Percentiles rank a stretch among this genome's conserved stretches.
These are phyloP conservation scores for Ophiosphaerella narmari DNA, from an alignment of 2,329 filamentous ascomycete species.

Conservation along the genomic window DNA sequence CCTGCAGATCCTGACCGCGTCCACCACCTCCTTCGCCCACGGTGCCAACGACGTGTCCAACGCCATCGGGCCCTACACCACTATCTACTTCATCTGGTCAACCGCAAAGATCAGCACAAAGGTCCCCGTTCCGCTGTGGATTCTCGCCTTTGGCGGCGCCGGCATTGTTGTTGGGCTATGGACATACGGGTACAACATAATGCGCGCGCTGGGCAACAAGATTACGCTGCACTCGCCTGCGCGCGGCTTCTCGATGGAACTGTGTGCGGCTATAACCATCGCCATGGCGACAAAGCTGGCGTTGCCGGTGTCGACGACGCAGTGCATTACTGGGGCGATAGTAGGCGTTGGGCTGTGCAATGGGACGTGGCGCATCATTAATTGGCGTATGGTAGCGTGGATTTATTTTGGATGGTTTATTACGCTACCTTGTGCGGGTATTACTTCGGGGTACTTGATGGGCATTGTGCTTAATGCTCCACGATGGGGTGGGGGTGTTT, in stretches of 20 bases:
- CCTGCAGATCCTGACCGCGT: constrained; percentile 57
- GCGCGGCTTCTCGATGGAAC: constrained; percentile 53
- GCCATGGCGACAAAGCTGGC: constrained; percentile 66
- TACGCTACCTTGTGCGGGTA: constrained; percentile 50
- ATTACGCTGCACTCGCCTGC: constrained; percentile 66
- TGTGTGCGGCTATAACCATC: constrained; percentile 62
- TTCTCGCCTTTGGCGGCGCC: constrained; percentile 57
- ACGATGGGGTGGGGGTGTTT: constrained; percentile 30
- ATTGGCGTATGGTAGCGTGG: constrained; percentile 49
- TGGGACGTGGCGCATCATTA: constrained; percentile 47
- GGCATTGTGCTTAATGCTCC: constrained; percentile 67
- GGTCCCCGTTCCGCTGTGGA: constrained; percentile 63
- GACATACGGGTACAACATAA: constrained; percentile 69
- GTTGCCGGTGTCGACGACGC: constrained; percentile 61
- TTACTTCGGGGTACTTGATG: constrained; percentile 64
- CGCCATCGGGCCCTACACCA: constrained; percentile 60
- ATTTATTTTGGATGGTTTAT: constrained; percentile 54
- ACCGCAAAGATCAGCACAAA: constrained; percentile 51
- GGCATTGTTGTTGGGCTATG: constrained; percentile 62
- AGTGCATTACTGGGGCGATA: constrained; percentile 53
- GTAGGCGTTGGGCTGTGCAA: constrained; percentile 42
- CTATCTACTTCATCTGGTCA: constrained; percentile 67
- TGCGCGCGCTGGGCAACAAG: constrained; percentile 65
- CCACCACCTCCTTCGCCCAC: constrained; percentile 73
- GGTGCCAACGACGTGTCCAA: constrained; percentile 71